Evolutionary conservation across 192 early-diverging fungal genomes (phyloP), one percentile per base, ranked within the genome.

Genomic region (Entomortierella beljakovae): DNA sequence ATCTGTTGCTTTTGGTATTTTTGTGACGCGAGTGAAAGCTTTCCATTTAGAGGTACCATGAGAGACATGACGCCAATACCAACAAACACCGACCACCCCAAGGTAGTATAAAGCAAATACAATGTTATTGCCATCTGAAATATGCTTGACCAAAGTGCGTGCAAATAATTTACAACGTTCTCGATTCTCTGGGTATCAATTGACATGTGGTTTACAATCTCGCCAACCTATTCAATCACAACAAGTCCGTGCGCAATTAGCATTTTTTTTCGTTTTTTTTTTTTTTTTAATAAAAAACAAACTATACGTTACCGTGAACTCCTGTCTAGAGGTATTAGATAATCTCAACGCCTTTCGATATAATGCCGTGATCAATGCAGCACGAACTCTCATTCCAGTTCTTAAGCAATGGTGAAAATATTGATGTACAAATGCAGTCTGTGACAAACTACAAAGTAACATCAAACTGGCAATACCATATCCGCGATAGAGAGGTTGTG

Each of bases 351-450:
- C 84, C 79, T 98, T 99, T 49, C 86, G 85, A 76, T 97, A 98
- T 26, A 98, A 90, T 23, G 93, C 90, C 0, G 94, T 89, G 43
- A 92, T 88, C 32, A 95, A 70, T 25, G 90, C 93, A 10, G 93
- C 87, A 57, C 91, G 90, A 26, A 90, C 74, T 43, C 88, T 87
- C 89, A 94, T 91, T 33, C 92, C 92, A 3, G 88, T 90, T 23
- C 87, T 82, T 67, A 94, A 88, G 70, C 93, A 94, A 55, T 88
- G 80, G 64, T 96, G 94, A 84, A 95, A 94, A 81, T 96, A 95
- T 64, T 96, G 95, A 70, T 96, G 94, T 34, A 95, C 81, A 22
- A 95, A 80, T 46, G 91, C 70, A 3, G 96, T 93, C 76, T 97
- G 94, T 2, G 82, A 71, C 15, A 93, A 33, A 63, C 92, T 92